Conservation (phyloP, 73 alveolate genomes). For the Tetrahymena malaccensis region DNA sequence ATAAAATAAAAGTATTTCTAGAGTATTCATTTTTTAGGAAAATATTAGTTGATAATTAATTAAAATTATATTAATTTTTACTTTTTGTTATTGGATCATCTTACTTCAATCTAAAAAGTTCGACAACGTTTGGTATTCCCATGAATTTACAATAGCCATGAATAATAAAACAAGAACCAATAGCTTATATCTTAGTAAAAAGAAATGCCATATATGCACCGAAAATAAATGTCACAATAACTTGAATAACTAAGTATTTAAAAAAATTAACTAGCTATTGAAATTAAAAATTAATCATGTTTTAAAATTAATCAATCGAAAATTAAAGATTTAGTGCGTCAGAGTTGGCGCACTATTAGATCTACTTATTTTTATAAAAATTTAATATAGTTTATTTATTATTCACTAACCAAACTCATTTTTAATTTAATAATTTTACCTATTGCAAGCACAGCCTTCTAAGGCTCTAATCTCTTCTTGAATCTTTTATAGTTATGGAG, state of each 20-base stretch:
- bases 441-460: background rate
- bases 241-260: background rate
- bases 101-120: background rate
- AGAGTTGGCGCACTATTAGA: background rate
- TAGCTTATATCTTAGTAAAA: background rate
- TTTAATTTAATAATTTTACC: background rate
- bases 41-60: background rate
- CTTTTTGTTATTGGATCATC: background rate
- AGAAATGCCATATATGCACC: background rate
- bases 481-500: background rate
- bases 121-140: background rate
- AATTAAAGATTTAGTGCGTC: background rate
- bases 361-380: background rate
- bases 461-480: background rate
- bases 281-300: background rate
- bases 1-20: background rate
- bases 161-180: background rate
- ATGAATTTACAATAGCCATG: background rate
- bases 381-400: background rate
- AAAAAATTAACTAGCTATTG: background rate
- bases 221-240: background rate
- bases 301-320: background rate
- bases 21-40: background rate
- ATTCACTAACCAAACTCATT: background rate
- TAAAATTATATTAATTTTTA: background rate